phyloP scores from a whole-genome alignment of 2,329 filamentous ascomycete genomes.

The Colletotrichum nymphaeae region DNA sequence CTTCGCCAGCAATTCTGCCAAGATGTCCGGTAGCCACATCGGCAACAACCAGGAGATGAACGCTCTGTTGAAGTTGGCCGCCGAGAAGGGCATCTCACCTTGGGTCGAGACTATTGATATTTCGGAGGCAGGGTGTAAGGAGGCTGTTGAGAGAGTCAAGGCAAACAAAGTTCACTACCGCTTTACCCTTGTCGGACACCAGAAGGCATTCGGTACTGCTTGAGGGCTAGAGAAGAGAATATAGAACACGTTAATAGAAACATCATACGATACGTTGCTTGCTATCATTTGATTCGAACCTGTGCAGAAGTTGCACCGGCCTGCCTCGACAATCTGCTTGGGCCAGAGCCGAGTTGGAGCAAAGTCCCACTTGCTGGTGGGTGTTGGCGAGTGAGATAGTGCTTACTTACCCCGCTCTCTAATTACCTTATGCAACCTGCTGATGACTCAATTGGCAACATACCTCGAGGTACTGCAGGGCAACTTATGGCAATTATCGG shows the following conservation, averaged over 20 bases:
- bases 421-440: background rate
- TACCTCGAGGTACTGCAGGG: background rate
- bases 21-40: slow-evolving; percentile 64
- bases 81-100: slow-evolving; percentile 64
- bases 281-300: too few species aligned
- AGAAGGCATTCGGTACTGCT: slow-evolving; percentile 66
- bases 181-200: slow-evolving; percentile 75
- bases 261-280: too few species aligned
- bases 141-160: slow-evolving; percentile 77
- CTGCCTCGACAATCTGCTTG: too few species aligned
- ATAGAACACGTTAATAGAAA: too few species aligned
- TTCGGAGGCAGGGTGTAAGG: slow-evolving; percentile 73
- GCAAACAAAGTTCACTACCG: slow-evolving; percentile 79
- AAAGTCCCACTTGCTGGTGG: background rate
- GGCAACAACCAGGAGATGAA: slow-evolving; percentile 71
- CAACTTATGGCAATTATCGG: background rate
- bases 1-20: slow-evolving; percentile 53
- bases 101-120: slow-evolving; percentile 74
- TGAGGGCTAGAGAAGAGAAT: background rate
- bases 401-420: background rate
- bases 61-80: slow-evolving; percentile 67
- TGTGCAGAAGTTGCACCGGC: too few species aligned
- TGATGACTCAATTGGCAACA: background rate
- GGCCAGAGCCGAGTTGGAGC: background rate
- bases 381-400: background rate